Evolutionary conservation across 257 asterid species (phyloP).

Genomic region (Ophiorrhiza pumila): DNA sequence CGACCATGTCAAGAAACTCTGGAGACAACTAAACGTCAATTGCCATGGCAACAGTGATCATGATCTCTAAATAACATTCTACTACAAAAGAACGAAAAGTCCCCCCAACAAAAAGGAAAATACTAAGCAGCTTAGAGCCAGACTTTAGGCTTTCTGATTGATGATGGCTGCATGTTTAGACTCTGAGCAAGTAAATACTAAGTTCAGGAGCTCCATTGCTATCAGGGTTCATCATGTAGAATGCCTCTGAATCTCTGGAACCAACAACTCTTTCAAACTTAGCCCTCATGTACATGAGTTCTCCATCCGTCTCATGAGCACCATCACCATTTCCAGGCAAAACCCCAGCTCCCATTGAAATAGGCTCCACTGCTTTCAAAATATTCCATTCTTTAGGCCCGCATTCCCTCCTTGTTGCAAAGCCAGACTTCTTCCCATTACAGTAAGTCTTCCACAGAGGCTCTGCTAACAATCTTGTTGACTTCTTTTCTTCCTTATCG

Average conservation of each 20-base stretch:
- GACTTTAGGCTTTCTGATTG: no score
- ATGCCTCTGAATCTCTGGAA: slow-evolving; percentile 55
- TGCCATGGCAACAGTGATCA: not conserved
- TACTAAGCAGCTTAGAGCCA: slow-evolving; percentile 1
- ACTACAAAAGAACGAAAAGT: slow-evolving; percentile 1
- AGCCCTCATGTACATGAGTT: slow-evolving; percentile 57
- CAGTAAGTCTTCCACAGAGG: slow-evolving; percentile 49
- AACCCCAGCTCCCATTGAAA: slow-evolving; percentile 60
- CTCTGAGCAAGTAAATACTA: slow-evolving; percentile 52
- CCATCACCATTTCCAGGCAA: slow-evolving; percentile 31
- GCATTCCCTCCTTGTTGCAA: slow-evolving; percentile 40
- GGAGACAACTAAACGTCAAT: slow-evolving; percentile 20
- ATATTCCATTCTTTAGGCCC: slow-evolving; percentile 39
- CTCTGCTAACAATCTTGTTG: slow-evolving; percentile 33
- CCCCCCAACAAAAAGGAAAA: not conserved
- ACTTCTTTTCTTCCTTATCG: slow-evolving; percentile 33
- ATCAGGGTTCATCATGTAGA: slow-evolving; percentile 66
- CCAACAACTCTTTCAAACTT: slow-evolving; percentile 64
- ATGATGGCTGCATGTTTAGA: slow-evolving; percentile 16
- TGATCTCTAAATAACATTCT: slow-evolving; percentile 5
- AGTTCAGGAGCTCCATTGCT: slow-evolving; percentile 56
- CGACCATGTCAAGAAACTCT: slow-evolving; percentile 15
- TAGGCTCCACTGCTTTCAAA: slow-evolving; percentile 50
- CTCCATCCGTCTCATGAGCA: slow-evolving; percentile 26
- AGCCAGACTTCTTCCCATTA: slow-evolving; percentile 48